Base-by-base conservation (phyloP, 768 basidiomycete species). In the Russula sp. region DNA sequence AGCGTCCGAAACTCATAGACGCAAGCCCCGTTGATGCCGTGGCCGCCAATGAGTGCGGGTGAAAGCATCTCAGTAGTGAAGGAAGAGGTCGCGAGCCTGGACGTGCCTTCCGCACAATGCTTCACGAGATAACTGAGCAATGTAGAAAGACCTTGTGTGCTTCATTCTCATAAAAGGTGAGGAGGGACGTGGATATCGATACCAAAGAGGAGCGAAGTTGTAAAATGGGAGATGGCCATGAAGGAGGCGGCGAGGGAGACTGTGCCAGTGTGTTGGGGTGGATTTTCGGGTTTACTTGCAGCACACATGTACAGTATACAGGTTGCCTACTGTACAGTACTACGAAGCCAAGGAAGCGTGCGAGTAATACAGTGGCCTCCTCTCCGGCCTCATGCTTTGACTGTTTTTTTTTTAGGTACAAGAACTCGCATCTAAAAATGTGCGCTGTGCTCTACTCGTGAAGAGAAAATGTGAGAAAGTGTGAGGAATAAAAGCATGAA, bases 21-120 rank as follows among this genome's bases (percentile, higher is more conserved):
- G 78, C 98, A 98, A 63, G 95, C 90, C 72, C 98, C 96, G 75
- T 98, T 98, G 63, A 89, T 92, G 62, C 97, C 97, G 75, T 99
- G 97, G 14, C 97, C 97, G 56, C 96, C 96, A 72, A 99, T 98
- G 45, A 99, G 79, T 55, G 93, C 96, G 76, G 89, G 97, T 18
- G 79, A 73, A 51, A 75, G 70, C 37, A 84, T 84, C 44, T 87
- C 86, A 10, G 77, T 73, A 61, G 94, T 75, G 31, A 95, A 83
- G 11, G 89, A 87, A 32, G 90, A 86, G 52, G 82, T 64, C 10
- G 87, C 82, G 37, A 82, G 76, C 35, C 76, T 74, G 42, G 89
- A 87, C 61, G 91, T 81, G 65, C 76, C 78, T 32, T 77, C 70
- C 56, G 82, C 76, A 37, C 80, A 76, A 65, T 80, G 78, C 45